phyloP scores from a whole-genome alignment of 371 early-diverging fungal genomes.

The Dichotomocladium elegans region DNA sequence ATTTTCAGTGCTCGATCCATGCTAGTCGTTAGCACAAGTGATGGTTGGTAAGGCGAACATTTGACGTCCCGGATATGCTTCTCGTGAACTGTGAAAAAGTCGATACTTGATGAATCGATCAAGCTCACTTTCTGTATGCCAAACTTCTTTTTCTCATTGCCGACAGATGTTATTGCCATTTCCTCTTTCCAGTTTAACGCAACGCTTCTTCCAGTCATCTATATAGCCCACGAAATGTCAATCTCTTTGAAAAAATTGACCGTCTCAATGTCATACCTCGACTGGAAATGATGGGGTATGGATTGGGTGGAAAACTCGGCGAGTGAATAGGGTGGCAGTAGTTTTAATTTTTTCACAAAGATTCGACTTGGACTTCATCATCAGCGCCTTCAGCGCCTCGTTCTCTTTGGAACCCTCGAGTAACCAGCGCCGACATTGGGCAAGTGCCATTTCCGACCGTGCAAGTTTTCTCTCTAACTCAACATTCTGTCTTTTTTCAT shows the following conservation, averaged over 20 bases:
- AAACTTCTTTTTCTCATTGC: background rate
- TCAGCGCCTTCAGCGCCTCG: background rate
- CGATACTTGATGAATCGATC: slow-evolving; percentile 5
- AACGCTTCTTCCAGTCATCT: slow-evolving; percentile 2
- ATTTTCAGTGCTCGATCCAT: slow-evolving; percentile 13
- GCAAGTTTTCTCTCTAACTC: background rate
- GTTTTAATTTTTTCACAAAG: background rate
- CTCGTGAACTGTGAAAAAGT: slow-evolving; percentile 10
- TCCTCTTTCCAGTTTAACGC: slow-evolving; percentile 6
- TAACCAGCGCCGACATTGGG: background rate
- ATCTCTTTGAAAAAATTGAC: background rate
- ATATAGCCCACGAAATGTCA: background rate
- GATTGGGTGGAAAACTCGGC: background rate
- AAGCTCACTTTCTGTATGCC: slow-evolving; percentile 13
- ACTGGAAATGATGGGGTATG: background rate
- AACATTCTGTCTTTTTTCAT: background rate
- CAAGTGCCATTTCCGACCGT: background rate
- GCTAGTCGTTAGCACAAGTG: slow-evolving; percentile 13
- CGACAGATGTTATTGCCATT: slow-evolving; percentile 5
- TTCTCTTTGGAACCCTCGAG: background rate
- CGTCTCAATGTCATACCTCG: background rate
- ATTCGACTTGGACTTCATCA: background rate
- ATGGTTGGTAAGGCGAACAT: slow-evolving; percentile 5
- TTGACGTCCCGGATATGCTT: slow-evolving; percentile 17
- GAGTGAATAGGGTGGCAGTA: background rate